These are phyloP conservation scores for Blastocystis sp. DNA, from an alignment of 352 stramenopile genomes.

Conservation along the genomic window DNA sequence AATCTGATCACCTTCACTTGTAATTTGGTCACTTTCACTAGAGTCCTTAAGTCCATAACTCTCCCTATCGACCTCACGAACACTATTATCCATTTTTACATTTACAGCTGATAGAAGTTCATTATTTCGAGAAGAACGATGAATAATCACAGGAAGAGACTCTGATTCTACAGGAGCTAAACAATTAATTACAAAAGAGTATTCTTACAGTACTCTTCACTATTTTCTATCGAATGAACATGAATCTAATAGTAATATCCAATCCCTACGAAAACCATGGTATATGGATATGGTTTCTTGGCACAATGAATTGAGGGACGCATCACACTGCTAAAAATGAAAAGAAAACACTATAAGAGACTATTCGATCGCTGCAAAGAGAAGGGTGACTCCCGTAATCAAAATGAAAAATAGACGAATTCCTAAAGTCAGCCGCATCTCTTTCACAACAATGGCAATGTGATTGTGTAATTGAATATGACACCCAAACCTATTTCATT, in stretches of 20 bases:
- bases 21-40: neutral
- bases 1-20: neutral
- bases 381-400: neutral
- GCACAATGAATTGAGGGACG: too few relatives aligned
- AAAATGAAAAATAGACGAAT: neutral
- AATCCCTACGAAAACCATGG: too few relatives aligned
- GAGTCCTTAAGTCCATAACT: neutral
- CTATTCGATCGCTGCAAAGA: neutral
- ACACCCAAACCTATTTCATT: neutral
- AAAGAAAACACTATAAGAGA: neutral
- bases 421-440: neutral
- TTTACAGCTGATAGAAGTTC: neutral
- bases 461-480: neutral
- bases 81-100: neutral
- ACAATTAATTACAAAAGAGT: neutral
- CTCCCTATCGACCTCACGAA: neutral
- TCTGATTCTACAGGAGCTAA: neutral
- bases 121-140: neutral
- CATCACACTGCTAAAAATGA: too few relatives aligned
- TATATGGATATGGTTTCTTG: too few relatives aligned
- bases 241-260: too few relatives aligned
- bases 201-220: neutral
- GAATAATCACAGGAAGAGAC: neutral
- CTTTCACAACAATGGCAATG: neutral
- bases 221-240: neutral